Evolutionary conservation across 116 monocot species (phyloP), one percentile per base, ranked within the genome.

Genomic region (Posidonia oceanica): DNA sequence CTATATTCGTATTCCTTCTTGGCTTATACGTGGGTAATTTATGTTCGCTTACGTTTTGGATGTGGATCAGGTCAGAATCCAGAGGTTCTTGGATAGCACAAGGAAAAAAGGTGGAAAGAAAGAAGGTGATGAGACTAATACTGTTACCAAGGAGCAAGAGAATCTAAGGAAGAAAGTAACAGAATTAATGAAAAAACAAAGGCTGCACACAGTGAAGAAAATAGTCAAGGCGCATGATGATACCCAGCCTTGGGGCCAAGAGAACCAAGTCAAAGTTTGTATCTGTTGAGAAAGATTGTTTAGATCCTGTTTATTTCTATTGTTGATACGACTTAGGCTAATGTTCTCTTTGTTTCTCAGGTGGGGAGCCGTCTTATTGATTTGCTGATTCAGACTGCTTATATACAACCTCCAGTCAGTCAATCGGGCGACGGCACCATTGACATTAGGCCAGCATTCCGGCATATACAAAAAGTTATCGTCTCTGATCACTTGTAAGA

Each of bases 321-420:
- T n/a, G 13, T 13, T 57, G 38, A 22, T 16, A 51, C 14, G 7
- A 42, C 56, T 37, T 36, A 52, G 2, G 54, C 13, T 62, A 51
- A 72, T 18, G 61, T 51, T 51, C 21, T 61, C 13, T n/a, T 66
- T 11, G 38, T 67, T 59, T 39, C 69, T 41, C 71, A 98, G 98
- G 87, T 98, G 76, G 98, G 98, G 38, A 93, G 98, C 68, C 87
- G 98, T 37, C 81, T 98, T 73, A 85, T 98, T 76, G 90, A 98
- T 71, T 71, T 98, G 38, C 70, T 98, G 66, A 79, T 98, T 56
- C 88, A 98, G 8, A 84, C 88, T 70, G 98, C 98, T 57, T 86
- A 86, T 80, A 87, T 98, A 75, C 98, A 98, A 70, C 93, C 87
- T 63, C 93, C 98, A n/a, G 79, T 83, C 77, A 82, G 77, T 78